Percentiles rank a stretch among this genome's conserved stretches.
Evolutionary conservation across 192 early-diverging fungal species (phyloP).

Genomic region (Backusella macrospora): DNA sequence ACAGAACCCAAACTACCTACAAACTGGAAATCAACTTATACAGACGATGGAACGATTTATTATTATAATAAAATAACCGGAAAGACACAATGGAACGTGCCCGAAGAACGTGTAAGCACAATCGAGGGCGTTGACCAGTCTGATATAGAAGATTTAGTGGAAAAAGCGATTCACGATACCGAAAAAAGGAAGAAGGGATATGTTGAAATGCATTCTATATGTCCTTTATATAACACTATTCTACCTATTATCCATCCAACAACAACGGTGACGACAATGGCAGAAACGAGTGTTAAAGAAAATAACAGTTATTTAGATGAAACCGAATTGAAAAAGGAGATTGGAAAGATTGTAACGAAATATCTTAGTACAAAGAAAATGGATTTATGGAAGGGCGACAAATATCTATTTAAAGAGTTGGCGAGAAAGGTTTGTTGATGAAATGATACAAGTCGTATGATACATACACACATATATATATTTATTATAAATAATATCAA

Average conservation of each 20-base stretch:
- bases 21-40: conserved; percentile 50
- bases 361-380: conserved; percentile 51
- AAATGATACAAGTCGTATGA: too few species aligned
- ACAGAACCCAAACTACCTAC: conserved; percentile 41
- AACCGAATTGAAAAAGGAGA: conserved; percentile 40
- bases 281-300: too few species aligned
- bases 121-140: conserved; percentile 33
- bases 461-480: too few species aligned
- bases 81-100: conserved; percentile 57
- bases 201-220: neutral
- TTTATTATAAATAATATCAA: neutral
- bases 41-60: conserved; percentile 50
- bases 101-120: conserved; percentile 36
- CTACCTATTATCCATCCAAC: neutral
- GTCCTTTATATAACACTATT: neutral
- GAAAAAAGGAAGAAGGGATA: conserved; percentile 22
- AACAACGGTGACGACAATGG: too few species aligned
- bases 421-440: conserved; percentile 47
- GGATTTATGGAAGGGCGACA: conserved; percentile 46
- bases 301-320: conserved; percentile 6
- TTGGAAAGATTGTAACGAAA: conserved; percentile 36
- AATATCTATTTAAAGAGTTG: conserved; percentile 55
- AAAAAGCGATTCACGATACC: conserved; percentile 32
- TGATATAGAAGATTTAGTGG: conserved; percentile 27
- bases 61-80: conserved; percentile 58